Percentiles rank a stretch among this genome's conserved stretches.
Evolutionary conservation across 805 yeast species (phyloP).

Genomic region (Yarrowia hollandica): DNA sequence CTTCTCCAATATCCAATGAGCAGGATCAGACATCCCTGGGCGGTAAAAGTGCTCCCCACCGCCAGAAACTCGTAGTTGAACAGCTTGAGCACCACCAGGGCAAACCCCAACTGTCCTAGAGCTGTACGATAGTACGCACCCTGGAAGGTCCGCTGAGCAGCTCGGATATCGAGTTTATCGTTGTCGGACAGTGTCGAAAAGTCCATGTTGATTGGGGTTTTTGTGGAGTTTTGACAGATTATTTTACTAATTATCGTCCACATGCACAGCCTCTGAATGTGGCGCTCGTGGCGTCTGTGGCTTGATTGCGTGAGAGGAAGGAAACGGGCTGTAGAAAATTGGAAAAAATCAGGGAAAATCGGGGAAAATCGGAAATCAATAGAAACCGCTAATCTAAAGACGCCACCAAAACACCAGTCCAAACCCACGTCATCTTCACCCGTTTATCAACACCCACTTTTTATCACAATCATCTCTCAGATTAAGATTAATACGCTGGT

Average conservation of each 20-base stretch:
- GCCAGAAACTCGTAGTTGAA: slow-evolving; percentile 64
- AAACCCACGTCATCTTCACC: too few relatives aligned
- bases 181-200: slow-evolving; percentile 1
- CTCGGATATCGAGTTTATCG: slow-evolving; percentile 21
- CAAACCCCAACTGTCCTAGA: slow-evolving; percentile 65
- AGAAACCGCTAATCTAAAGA: too few relatives aligned
- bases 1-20: slow-evolving; percentile 1
- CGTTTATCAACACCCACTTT: too few relatives aligned
- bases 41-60: slow-evolving; percentile 63
- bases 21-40: slow-evolving; percentile 50
- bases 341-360: neutral
- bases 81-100: slow-evolving; percentile 62
- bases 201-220: neutral
- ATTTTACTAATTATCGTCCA: too few relatives aligned
- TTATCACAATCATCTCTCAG: too few relatives aligned
- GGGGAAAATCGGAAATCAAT: too few relatives aligned
- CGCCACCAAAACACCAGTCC: too few relatives aligned
- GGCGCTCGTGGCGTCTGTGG: slow-evolving; percentile 7
- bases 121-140: slow-evolving; percentile 80
- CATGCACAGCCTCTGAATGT: slow-evolving; percentile 12
- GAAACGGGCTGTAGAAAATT: too few relatives aligned
- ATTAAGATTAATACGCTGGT: too few relatives aligned
- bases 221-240: neutral
- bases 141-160: slow-evolving; percentile 69
- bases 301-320: slow-evolving; percentile 22